A percentile compares a stretch with the other conserved stretches of the same genome.
phyloP scores from a whole-genome alignment of 106 monocot species.

The Dioscorea zingiberensis region DNA sequence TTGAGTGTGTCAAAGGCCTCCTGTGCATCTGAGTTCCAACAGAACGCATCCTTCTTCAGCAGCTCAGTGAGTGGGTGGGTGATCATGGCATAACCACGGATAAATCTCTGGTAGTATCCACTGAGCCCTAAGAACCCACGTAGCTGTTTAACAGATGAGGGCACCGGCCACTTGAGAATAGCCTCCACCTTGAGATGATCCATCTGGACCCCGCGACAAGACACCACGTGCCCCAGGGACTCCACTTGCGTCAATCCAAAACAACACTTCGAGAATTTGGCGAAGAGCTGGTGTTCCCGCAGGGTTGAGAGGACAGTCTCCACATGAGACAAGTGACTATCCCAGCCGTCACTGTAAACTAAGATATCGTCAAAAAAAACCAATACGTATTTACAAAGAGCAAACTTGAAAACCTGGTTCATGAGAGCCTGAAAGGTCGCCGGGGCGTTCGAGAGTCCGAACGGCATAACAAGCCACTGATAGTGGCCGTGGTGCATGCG shows the following conservation, averaged over 20 bases:
- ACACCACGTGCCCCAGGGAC: not conserved
- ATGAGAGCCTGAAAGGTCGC: slow-evolving; percentile 1
- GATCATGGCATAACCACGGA: not conserved
- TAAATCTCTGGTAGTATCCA: not conserved
- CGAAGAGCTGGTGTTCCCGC: not conserved
- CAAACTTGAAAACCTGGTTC: not conserved
- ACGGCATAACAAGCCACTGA: not conserved
- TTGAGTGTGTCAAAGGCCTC: not conserved
- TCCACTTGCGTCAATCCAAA: not conserved
- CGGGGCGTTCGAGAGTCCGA: not conserved
- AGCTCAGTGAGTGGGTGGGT: not conserved
- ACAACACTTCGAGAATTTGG: not conserved
- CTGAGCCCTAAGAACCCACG: not conserved
- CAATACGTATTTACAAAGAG: not conserved
- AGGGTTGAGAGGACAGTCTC: not conserved
- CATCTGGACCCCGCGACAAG: not conserved
- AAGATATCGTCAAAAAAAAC: not conserved
- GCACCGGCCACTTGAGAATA: not conserved
- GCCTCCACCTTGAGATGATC: not conserved
- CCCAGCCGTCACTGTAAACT: not conserved
- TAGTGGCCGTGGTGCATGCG: not conserved
- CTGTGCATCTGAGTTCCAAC: not conserved
- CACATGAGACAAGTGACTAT: not conserved
- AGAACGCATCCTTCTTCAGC: not conserved
- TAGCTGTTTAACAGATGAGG: not conserved